phyloP scores from a whole-genome alignment of 1,284 basidiomycete species.

The Fomitopsis schrenkii region DNA sequence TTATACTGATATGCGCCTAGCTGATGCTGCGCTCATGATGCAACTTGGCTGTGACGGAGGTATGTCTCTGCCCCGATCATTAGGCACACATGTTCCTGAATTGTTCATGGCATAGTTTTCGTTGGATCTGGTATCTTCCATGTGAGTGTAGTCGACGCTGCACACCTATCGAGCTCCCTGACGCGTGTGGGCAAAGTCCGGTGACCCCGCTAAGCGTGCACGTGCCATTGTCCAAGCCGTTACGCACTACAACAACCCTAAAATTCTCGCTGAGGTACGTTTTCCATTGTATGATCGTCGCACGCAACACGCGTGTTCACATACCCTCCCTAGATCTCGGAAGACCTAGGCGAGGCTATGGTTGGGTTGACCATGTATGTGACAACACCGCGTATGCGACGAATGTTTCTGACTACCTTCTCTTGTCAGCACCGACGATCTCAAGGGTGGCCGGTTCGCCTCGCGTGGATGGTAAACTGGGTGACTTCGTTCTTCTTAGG shows the following conservation, averaged over 20 bases:
- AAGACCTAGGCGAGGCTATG: conserved; percentile 89
- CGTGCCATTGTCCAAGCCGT: conserved; percentile 97
- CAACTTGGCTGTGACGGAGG: conserved; percentile 98
- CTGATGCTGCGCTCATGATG: conserved; percentile 99
- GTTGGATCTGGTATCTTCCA: conserved; percentile 96
- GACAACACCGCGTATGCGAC: not conserved
- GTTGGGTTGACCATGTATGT: conserved; percentile 87
- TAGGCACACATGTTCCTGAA: conserved; percentile 9
- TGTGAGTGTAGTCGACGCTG: conserved; percentile 39
- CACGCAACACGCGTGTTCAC: conserved; percentile 3
- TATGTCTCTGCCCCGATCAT: conserved; percentile 32
- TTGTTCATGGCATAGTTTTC: conserved; percentile 53
- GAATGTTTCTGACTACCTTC: no score
- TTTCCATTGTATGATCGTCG: not conserved
- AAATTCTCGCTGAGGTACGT: conserved; percentile 71
- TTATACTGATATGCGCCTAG: conserved; percentile 31
- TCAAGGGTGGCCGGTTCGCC: conserved; percentile 61
- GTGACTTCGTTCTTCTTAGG: not conserved
- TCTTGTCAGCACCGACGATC: conserved; percentile 25
- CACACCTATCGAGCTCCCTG: not conserved
- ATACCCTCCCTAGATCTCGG: conserved; percentile 61
- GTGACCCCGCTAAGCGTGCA: conserved; percentile 91
- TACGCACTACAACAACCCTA: conserved; percentile 95
- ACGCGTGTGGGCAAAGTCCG: conserved; percentile 53
- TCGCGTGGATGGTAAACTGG: conserved; percentile 43